These are phyloP conservation scores for Jacaranda copaia DNA, from an alignment of 257 asterid species.

Conservation along the genomic window DNA sequence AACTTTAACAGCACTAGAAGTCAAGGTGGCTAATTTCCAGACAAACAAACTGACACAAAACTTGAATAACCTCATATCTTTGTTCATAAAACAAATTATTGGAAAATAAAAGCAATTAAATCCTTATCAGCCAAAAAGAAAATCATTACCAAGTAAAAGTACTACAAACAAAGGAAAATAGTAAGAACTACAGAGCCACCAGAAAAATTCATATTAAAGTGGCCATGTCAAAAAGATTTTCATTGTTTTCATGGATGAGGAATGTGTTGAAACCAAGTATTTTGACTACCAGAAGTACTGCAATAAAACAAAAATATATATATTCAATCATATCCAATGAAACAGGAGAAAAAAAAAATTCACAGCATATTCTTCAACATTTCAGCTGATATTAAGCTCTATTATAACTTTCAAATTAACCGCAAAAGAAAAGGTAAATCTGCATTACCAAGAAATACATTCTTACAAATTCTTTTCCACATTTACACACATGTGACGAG, in stretches of 20 bases:
- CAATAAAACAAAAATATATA: no score
- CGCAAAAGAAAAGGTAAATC: background rate
- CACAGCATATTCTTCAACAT: background rate
- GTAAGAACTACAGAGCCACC: background rate
- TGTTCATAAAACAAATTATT: background rate
- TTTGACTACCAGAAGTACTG: background rate
- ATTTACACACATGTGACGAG: background rate
- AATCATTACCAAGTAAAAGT: background rate
- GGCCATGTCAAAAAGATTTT: no score
- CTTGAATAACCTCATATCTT: background rate
- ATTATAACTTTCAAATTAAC: background rate
- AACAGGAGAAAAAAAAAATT: background rate
- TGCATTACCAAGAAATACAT: background rate
- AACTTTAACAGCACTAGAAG: background rate
- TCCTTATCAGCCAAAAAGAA: background rate
- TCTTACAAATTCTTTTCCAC: background rate
- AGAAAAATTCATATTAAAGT: background rate
- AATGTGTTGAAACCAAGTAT: background rate
- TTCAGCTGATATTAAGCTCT: background rate
- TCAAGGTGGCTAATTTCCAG: constrained; percentile 5
- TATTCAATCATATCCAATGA: background rate
- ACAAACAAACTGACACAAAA: background rate
- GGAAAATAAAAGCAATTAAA: background rate
- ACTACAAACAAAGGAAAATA: background rate
- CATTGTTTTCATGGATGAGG: background rate